phyloP scores from a whole-genome alignment of 2,329 filamentous ascomycete species.

The Cercospora nicotianae region DNA sequence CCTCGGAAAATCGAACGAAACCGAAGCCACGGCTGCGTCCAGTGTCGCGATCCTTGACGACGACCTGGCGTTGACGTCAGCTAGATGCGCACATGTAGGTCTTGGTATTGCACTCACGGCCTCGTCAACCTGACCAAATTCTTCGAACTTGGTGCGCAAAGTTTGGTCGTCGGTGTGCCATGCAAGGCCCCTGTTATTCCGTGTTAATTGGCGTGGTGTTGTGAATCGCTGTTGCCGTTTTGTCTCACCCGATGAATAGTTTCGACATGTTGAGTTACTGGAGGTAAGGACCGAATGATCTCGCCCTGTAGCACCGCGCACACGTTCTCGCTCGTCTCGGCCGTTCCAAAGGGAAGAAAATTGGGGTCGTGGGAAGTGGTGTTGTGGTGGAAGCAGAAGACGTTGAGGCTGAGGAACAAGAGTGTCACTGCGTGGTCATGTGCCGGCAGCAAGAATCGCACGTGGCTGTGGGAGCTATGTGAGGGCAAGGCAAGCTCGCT shows the following conservation, averaged over 20 bases:
- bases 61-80: slow-evolving; percentile 61
- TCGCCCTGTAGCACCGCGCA: slow-evolving; percentile 12
- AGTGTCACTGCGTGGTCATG: neutral
- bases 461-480: neutral
- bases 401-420: slow-evolving; percentile 2
- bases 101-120: slow-evolving; percentile 67
- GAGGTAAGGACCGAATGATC: slow-evolving; percentile 37
- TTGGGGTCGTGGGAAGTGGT: slow-evolving; percentile 9
- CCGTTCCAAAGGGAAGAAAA: slow-evolving; percentile 8
- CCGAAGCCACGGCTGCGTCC: slow-evolving; percentile 96
- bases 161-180: slow-evolving; percentile 95
- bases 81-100: neutral
- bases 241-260: slow-evolving; percentile 84
- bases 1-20: slow-evolving; percentile 84
- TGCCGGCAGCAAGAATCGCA: neutral
- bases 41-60: slow-evolving; percentile 96
- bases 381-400: slow-evolving; percentile 5
- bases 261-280: slow-evolving; percentile 69
- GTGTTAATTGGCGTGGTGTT: slow-evolving; percentile 18
- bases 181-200: slow-evolving; percentile 74
- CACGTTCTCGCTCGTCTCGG: slow-evolving; percentile 13
- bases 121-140: slow-evolving; percentile 89
- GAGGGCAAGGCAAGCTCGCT: neutral
- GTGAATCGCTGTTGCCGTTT: slow-evolving; percentile 5
- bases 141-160: slow-evolving; percentile 85